Conservation (phyloP, 176 grass and related monocot species). For the Cocos nucifera region DNA sequence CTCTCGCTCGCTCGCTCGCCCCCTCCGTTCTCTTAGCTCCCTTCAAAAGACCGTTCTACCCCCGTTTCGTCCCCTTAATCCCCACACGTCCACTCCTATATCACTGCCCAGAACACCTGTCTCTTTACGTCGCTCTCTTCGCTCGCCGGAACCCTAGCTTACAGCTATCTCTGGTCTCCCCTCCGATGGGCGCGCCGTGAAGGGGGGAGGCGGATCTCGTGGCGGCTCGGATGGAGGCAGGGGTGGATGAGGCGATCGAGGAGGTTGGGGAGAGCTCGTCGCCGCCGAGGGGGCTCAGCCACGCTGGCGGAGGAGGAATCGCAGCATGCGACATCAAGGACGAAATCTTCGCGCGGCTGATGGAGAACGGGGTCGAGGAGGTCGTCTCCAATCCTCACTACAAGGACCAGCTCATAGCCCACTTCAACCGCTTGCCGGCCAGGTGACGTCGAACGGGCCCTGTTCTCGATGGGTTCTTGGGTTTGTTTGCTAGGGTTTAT, state of each 20-base stretch:
- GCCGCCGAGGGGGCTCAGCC: constrained; percentile 30
- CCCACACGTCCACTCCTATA: constrained; percentile 5
- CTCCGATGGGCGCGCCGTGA: constrained; percentile 8
- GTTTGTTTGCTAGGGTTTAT: background rate
- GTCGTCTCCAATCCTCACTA: constrained; percentile 45
- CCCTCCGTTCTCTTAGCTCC: background rate
- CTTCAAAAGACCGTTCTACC: constrained; percentile 28
- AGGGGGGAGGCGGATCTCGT: background rate
- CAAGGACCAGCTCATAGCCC: constrained; percentile 50
- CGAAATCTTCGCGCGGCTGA: constrained; percentile 53
- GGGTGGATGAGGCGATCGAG: constrained; percentile 34
- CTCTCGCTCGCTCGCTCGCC: background rate
- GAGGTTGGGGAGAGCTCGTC: constrained; percentile 96
- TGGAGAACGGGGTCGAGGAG: constrained; percentile 66
- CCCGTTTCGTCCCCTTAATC: constrained; percentile 19
- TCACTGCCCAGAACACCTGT: constrained; percentile 1
- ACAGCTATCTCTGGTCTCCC: too few relatives aligned
- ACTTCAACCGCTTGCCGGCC: constrained; percentile 60
- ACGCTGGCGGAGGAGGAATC: constrained; percentile 17
- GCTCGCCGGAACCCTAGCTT: constrained; percentile 19
- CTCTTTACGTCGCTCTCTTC: constrained; percentile 5
- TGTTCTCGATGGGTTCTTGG: constrained; percentile 5
- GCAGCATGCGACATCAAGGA: constrained; percentile 31
- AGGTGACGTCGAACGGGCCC: constrained; percentile 31
- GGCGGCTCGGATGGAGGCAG: background rate